Evolutionary conservation across 331 rosid genomes (phyloP).

Genomic region (Malus hybrid): DNA sequence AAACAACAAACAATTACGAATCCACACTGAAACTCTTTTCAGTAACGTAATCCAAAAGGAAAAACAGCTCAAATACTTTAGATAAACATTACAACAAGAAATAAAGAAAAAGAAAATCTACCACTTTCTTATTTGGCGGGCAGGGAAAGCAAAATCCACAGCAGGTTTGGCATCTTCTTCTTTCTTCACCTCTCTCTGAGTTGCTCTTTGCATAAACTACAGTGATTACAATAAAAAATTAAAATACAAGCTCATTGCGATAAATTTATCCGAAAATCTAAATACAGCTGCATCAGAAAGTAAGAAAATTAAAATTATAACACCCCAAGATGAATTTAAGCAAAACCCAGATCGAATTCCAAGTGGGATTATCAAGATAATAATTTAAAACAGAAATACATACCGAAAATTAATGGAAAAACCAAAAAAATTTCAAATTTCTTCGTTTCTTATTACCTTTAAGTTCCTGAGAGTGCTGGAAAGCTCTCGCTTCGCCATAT

Average conservation of each 20-base stretch:
- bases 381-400: neutral
- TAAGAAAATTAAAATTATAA: neutral
- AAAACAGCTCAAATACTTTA: neutral
- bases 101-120: conserved; percentile 17
- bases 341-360: conserved; percentile 2
- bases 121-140: conserved; percentile 46
- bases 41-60: neutral
- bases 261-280: neutral
- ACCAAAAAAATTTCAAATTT: neutral
- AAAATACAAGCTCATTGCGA: neutral
- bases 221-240: neutral
- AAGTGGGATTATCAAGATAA: neutral
- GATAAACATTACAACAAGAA: neutral
- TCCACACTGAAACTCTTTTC: neutral
- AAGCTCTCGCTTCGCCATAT: conserved; percentile 75
- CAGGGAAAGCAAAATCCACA: conserved; percentile 28
- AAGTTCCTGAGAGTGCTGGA: conserved; percentile 71
- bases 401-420: neutral
- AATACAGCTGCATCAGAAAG: neutral
- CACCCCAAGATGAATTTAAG: neutral
- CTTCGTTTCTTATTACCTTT: conserved; percentile 40
- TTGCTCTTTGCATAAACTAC: conserved; percentile 93
- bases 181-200: conserved; percentile 62
- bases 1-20: neutral
- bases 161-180: conserved; percentile 57